Conservation (phyloP, 345 rosid genomes). For the Cochlearia excelsa region DNA sequence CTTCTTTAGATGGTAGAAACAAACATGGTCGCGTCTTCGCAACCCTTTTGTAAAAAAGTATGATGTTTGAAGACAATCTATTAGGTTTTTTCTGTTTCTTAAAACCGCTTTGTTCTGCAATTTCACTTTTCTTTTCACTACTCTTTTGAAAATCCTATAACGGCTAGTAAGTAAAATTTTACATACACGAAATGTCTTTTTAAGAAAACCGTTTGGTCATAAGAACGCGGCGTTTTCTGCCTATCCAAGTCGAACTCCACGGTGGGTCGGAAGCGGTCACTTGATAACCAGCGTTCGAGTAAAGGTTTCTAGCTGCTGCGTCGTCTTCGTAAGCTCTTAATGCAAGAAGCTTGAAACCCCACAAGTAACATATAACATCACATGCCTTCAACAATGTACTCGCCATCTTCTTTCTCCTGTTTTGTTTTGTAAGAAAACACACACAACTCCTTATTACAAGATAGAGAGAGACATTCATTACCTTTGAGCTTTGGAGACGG, state of each 20-base stretch:
- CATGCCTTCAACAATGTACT: constrained; percentile 68
- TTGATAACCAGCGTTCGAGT: constrained; percentile 68
- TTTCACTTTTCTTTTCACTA: constrained; percentile 1
- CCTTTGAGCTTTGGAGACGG: constrained; percentile 64
- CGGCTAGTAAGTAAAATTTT: not conserved
- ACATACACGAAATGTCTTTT: not conserved
- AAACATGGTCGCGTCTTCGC: constrained; percentile 3
- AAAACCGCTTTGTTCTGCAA: not conserved
- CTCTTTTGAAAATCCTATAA: not conserved
- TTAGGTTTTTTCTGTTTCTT: constrained; percentile 22
- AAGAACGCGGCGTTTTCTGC: constrained; percentile 66
- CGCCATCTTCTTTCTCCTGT: constrained; percentile 72
- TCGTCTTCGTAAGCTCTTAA: constrained; percentile 84
- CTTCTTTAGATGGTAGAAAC: constrained; percentile 17
- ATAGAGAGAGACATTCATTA: not conserved
- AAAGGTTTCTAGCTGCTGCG: constrained; percentile 57
- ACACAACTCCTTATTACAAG: not conserved
- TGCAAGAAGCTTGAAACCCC: constrained; percentile 66
- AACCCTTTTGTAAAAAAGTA: constrained; percentile 36
- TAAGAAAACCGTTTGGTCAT: constrained; percentile 52
- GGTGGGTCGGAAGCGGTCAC: constrained; percentile 56
- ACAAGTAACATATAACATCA: constrained; percentile 50
- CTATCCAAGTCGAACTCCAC: constrained; percentile 70
- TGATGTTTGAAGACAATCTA: constrained; percentile 23
- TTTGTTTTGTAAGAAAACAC: not conserved